Conservation (phyloP, 192 early-diverging fungal genomes). For the Lobosporangium transversale region DNA sequence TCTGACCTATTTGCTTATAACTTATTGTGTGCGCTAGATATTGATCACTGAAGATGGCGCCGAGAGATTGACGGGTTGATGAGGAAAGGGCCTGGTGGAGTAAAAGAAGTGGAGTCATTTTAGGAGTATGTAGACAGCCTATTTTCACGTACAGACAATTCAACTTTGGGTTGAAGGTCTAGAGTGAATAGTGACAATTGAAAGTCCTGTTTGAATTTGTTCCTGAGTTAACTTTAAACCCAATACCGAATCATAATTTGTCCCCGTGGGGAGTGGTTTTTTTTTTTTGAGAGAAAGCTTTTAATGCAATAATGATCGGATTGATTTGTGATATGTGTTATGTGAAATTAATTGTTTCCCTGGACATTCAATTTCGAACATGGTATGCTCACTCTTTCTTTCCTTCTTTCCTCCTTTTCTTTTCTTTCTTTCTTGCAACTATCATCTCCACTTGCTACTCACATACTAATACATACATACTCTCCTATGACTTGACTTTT, state of each 20-base stretch:
- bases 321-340: no score
- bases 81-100: neutral
- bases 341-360: neutral
- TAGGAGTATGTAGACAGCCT: neutral
- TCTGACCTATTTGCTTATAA: neutral
- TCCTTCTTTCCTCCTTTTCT: neutral
- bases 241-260: no score
- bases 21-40: conserved; percentile 43
- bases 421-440: neutral
- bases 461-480: no score
- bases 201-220: no score
- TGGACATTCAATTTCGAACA: no score
- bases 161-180: no score
- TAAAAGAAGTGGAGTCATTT: neutral
- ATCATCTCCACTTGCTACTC: neutral
- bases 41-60: conserved; percentile 70
- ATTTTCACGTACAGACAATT: neutral
- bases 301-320: no score
- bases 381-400: neutral
- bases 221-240: no score
- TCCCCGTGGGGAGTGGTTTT: no score
- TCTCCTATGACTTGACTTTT: no score
- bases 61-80: conserved; percentile 70
- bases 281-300: no score
- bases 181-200: no score